phyloP scores from a whole-genome alignment of 257 asterid genomes.

The Verbena officinalis region DNA sequence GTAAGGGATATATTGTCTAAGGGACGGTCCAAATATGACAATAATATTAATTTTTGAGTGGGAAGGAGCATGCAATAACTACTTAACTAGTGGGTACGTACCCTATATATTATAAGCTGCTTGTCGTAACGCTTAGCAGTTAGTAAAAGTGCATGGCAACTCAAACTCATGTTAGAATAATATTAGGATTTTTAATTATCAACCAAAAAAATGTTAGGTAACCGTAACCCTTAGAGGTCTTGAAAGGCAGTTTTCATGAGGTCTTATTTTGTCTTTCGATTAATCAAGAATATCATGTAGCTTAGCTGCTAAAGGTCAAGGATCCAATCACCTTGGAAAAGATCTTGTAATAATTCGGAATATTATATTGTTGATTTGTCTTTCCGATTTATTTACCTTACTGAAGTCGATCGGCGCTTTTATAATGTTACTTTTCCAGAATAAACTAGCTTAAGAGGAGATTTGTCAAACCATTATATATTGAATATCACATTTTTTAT shows the following conservation, averaged over 20 bases:
- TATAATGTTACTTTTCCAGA: no score
- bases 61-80: slow-evolving; percentile 31
- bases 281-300: background rate
- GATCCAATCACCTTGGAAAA: slow-evolving; percentile 43
- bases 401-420: background rate
- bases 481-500: no score
- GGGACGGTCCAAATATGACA: slow-evolving; percentile 31
- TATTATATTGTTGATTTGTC: background rate
- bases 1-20: slow-evolving; percentile 27
- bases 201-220: slow-evolving; percentile 6
- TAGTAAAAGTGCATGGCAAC: slow-evolving; percentile 20
- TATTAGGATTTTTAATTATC: background rate
- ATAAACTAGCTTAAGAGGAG: background rate
- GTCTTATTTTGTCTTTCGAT: background rate
- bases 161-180: background rate
- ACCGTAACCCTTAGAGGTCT: slow-evolving; percentile 47
- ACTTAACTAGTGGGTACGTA: no score
- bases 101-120: background rate
- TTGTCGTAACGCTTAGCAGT: slow-evolving; percentile 17
- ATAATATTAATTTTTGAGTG: slow-evolving; percentile 8
- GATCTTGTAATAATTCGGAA: slow-evolving; percentile 9
- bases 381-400: slow-evolving; percentile 1
- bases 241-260: slow-evolving; percentile 39
- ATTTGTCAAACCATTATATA: no score
- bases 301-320: background rate